A percentile compares a stretch with the other conserved stretches of the same genome.
phyloP scores from a whole-genome alignment of 208 protist genomes.

The Trichomonas tenax region DNA sequence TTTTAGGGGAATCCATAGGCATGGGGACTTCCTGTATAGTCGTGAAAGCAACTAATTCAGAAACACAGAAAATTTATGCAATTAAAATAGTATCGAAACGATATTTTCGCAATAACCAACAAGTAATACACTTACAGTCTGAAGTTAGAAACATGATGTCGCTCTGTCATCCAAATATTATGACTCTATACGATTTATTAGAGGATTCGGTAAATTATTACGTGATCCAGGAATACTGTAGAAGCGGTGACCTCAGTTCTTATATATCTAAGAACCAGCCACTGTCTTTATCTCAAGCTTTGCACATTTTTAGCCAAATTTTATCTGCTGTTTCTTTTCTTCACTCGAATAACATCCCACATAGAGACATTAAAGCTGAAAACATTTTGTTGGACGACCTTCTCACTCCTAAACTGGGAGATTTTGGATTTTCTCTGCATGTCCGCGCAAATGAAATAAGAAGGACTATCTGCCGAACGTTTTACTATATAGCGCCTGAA shows the following conservation, averaged over 20 bases:
- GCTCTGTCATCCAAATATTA: neutral
- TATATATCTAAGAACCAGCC: neutral
- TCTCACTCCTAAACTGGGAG: neutral
- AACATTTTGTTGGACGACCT: neutral
- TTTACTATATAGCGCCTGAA: neutral
- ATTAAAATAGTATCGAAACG: neutral
- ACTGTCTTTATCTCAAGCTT: neutral
- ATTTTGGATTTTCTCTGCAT: neutral
- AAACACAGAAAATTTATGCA: neutral
- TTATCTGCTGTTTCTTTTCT: neutral
- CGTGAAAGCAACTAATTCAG: neutral
- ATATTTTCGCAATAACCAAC: neutral
- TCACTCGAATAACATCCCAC: neutral
- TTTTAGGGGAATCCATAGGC: neutral
- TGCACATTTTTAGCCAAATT: neutral
- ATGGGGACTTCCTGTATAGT: neutral
- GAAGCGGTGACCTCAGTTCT: neutral
- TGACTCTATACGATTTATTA: neutral
- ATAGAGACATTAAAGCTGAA: neutral
- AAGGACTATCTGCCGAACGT: neutral
- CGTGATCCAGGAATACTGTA: neutral
- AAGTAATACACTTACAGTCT: neutral
- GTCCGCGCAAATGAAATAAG: neutral
- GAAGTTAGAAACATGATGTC: neutral
- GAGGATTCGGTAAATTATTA: slow-evolving; percentile 8